phyloP scores from a whole-genome alignment of 2,329 filamentous ascomycete genomes.

The Lecanicillium sp. region DNA sequence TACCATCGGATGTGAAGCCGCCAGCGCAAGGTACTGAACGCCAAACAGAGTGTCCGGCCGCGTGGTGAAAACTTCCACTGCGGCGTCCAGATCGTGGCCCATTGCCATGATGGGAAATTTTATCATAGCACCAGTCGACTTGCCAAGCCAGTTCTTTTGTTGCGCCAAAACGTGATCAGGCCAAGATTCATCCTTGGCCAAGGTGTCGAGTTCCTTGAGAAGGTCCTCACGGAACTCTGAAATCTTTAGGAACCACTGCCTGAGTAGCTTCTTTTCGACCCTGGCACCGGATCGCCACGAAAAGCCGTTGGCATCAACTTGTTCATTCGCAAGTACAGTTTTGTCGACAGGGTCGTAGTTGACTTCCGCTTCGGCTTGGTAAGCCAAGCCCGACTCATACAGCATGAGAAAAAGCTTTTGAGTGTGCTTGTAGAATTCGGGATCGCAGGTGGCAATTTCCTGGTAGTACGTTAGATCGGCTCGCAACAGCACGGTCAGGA shows the following conservation, averaged over 20 bases:
- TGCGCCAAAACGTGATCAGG: slow-evolving; percentile 74
- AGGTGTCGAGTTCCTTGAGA: slow-evolving; percentile 58
- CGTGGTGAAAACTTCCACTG: slow-evolving; percentile 73
- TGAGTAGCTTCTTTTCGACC: slow-evolving; percentile 69
- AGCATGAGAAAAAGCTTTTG: slow-evolving; percentile 78
- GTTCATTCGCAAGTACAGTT: slow-evolving; percentile 86
- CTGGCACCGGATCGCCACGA: slow-evolving; percentile 85
- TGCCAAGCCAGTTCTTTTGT: slow-evolving; percentile 85
- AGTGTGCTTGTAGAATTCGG: slow-evolving; percentile 82
- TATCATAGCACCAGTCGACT: slow-evolving; percentile 63
- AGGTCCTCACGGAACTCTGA: slow-evolving; percentile 69
- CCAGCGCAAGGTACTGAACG: slow-evolving; percentile 76
- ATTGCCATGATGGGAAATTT: slow-evolving; percentile 54
- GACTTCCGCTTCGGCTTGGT: slow-evolving; percentile 74
- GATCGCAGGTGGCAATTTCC: slow-evolving; percentile 80
- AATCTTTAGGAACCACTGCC: slow-evolving; percentile 87
- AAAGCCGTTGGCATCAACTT: slow-evolving; percentile 76
- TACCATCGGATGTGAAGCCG: slow-evolving; percentile 64
- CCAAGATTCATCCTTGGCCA: slow-evolving; percentile 60
- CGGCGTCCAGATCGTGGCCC: slow-evolving; percentile 29
- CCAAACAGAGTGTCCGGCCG: slow-evolving; percentile 81
- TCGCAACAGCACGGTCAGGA: too few species aligned
- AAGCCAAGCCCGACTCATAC: slow-evolving; percentile 65
- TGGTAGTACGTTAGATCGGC: too few species aligned
- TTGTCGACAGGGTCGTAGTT: slow-evolving; percentile 88